phyloP scores from a whole-genome alignment of 1,284 basidiomycete genomes.

The Sporisorium reilianum region DNA sequence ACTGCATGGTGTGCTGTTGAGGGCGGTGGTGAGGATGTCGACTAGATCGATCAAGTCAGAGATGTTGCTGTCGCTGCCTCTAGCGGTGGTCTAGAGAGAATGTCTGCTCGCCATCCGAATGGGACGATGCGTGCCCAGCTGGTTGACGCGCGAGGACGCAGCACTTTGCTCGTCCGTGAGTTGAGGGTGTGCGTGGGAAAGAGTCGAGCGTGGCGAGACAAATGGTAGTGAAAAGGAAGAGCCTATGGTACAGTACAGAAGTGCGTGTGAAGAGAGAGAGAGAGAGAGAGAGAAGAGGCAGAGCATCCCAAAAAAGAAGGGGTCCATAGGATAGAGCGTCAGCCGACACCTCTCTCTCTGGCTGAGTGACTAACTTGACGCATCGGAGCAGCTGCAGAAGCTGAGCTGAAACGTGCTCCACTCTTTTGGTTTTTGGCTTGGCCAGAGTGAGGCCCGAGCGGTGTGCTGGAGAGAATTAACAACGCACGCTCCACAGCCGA shows the following conservation, averaged over 20 bases:
- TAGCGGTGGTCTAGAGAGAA: background rate
- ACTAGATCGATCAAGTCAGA: background rate
- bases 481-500: background rate
- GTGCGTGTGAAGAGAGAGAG: background rate
- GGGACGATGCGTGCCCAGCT: background rate
- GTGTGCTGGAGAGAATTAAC: background rate
- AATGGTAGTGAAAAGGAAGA: background rate
- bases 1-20: slow-evolving; percentile 58
- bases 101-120: slow-evolving; percentile 6
- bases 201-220: background rate
- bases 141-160: background rate
- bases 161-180: background rate
- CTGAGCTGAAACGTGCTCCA: slow-evolving; percentile 10
- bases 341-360: slow-evolving; percentile 2
- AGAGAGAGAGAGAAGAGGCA: background rate
- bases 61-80: slow-evolving; percentile 1
- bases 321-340: slow-evolving; percentile 6
- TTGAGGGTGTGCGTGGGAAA: background rate
- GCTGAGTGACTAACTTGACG: background rate
- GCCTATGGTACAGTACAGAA: background rate
- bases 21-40: background rate
- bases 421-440: background rate
- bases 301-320: background rate
- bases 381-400: slow-evolving; percentile 6
- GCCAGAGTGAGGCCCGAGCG: background rate